Evolutionary conservation across 768 basidiomycete species (phyloP).

Genomic region (Imleria badia): DNA sequence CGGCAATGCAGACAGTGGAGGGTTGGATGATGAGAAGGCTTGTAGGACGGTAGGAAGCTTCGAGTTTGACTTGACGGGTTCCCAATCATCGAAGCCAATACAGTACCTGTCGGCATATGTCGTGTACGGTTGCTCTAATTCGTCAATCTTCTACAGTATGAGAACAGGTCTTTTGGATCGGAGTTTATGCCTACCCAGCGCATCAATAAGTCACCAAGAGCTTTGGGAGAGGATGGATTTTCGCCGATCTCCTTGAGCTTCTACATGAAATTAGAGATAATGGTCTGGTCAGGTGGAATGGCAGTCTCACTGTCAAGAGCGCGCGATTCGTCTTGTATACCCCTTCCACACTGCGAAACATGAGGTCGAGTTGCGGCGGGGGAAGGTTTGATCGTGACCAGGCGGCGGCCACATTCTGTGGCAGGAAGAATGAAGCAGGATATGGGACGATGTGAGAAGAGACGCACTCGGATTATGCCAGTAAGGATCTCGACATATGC

Average conservation of each 20-base stretch:
- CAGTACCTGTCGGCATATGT: conserved; percentile 73
- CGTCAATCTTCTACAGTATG: conserved; percentile 67
- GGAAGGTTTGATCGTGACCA: conserved; percentile 97
- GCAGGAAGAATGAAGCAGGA: conserved; percentile 12
- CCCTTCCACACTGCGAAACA: conserved; percentile 92
- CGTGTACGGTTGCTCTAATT: conserved; percentile 84
- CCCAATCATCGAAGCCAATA: conserved; percentile 81
- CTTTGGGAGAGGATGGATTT: conserved; percentile 90
- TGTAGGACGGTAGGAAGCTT: conserved; percentile 67
- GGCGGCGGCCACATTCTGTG: conserved; percentile 93
- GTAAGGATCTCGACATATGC: conserved; percentile 88
- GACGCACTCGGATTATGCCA: conserved; percentile 83
- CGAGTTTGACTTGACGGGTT: conserved; percentile 72
- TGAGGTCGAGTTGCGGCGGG: conserved; percentile 84
- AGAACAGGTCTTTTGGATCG: conserved; percentile 15
- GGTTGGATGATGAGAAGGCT: conserved; percentile 63
- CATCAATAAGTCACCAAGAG: conserved; percentile 93
- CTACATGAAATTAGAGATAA: conserved; percentile 42
- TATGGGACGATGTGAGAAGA: conserved; percentile 1
- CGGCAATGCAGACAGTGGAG: conserved; percentile 49
- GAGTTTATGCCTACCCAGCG: conserved; percentile 73
- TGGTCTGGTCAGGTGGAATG: not conserved
- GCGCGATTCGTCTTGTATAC: conserved; percentile 90
- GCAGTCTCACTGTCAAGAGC: conserved; percentile 59
- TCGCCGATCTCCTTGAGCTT: conserved; percentile 93